phyloP scores from a whole-genome alignment of 139 green algal genomes.

The Microglena sp. region DNA sequence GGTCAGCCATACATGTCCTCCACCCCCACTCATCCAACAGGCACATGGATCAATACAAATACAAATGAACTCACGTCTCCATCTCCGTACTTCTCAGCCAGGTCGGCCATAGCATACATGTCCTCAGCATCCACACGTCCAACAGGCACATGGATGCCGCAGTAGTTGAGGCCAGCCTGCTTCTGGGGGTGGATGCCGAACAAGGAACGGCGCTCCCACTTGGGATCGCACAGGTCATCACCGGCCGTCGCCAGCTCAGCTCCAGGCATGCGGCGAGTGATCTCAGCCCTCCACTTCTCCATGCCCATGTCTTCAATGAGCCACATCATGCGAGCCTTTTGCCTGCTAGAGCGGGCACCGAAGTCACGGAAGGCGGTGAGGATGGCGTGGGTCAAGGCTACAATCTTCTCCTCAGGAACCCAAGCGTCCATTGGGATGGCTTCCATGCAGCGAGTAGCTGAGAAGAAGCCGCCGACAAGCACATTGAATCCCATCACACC shows the following conservation, averaged over 20 bases:
- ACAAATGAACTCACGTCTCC: conserved; percentile 49
- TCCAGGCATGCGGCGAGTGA: conserved; percentile 3
- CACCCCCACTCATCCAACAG: neutral
- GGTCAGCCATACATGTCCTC: neutral
- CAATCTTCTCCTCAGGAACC: conserved; percentile 61
- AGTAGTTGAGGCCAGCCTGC: conserved; percentile 60
- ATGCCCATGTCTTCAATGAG: conserved; percentile 81
- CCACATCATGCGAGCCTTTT: conserved; percentile 94
- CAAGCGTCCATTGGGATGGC: conserved; percentile 77
- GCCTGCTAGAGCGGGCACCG: conserved; percentile 69
- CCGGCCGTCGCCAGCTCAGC: neutral
- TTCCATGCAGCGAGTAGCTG: conserved; percentile 81
- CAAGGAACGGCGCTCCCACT: conserved; percentile 66
- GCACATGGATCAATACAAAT: neutral
- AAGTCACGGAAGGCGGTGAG: conserved; percentile 55
- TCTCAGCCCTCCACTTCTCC: conserved; percentile 52
- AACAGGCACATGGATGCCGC: conserved; percentile 69
- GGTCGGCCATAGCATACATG: conserved; percentile 13
- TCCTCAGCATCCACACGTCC: conserved; percentile 56
- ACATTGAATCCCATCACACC: neutral
- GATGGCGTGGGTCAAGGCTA: conserved; percentile 44
- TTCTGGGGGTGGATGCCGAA: conserved; percentile 90
- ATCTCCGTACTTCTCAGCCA: conserved; percentile 69
- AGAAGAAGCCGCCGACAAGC: conserved; percentile 89
- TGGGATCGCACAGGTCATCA: conserved; percentile 2